Evolutionary conservation across 2,329 filamentous ascomycete genomes (phyloP).

Genomic region (Penicillium fuscoglaucum): DNA sequence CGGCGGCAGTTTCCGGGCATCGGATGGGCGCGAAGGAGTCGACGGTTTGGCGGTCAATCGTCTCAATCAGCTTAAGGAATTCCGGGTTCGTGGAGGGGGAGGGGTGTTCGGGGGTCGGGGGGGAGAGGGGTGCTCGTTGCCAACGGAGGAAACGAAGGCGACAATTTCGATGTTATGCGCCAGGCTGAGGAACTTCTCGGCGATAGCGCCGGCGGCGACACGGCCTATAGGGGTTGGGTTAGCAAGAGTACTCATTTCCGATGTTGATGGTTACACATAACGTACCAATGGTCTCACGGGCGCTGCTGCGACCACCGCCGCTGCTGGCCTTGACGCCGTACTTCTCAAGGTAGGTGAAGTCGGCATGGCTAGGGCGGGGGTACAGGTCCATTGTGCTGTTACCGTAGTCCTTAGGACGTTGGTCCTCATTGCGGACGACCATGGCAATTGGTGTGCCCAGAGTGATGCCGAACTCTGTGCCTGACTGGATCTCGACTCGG

Average conservation of each 20-base stretch:
- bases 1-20: constrained; percentile 69
- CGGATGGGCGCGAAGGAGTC: constrained; percentile 83
- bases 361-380: constrained; percentile 88
- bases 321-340: constrained; percentile 91
- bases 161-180: constrained; percentile 87
- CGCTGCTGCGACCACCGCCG: constrained; percentile 85
- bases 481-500: constrained; percentile 85
- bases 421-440: constrained; percentile 87
- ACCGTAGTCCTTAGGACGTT: constrained; percentile 88
- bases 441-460: constrained; percentile 88
- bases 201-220: constrained; percentile 87
- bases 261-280: background rate
- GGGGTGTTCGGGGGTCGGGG: constrained; percentile 67
- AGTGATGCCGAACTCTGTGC: constrained; percentile 85
- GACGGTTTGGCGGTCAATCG: constrained; percentile 71
- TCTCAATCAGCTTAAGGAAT: constrained; percentile 72
- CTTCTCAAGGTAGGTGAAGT: constrained; percentile 97
- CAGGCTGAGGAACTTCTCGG: constrained; percentile 84
- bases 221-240: constrained; percentile 52
- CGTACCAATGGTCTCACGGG: constrained; percentile 86
- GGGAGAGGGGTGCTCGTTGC: constrained; percentile 74
- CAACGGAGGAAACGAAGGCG: constrained; percentile 84
- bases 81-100: constrained; percentile 71
- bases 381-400: constrained; percentile 86
- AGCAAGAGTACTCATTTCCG: background rate